phyloP scores from a whole-genome alignment of 73 alveolate species.

The Breviolum minutum region DNA sequence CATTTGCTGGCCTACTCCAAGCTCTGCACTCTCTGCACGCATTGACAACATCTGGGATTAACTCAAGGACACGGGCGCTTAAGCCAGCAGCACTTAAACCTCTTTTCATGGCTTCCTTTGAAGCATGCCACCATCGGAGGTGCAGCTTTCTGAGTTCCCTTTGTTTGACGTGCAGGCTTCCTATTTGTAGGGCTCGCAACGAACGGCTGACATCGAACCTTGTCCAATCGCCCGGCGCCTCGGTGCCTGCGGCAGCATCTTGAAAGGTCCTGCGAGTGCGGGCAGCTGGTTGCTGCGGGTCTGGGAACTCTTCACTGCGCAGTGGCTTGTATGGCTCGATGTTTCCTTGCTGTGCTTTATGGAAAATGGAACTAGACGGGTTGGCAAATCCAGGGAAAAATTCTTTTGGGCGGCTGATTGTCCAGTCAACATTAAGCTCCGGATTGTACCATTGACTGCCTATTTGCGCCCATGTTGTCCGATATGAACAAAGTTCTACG shows the following conservation, averaged over 20 bases:
- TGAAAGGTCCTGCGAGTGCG: neutral
- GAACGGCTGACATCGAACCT: neutral
- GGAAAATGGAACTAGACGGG: neutral
- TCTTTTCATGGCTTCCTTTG: neutral
- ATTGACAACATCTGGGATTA: neutral
- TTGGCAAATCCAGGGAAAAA: neutral
- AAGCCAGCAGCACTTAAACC: slow-evolving; percentile 3
- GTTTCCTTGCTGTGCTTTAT: neutral
- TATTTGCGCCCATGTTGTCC: neutral
- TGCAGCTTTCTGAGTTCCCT: slow-evolving; percentile 23
- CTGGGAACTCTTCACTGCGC: neutral
- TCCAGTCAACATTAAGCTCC: neutral
- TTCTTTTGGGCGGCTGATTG: too few species aligned
- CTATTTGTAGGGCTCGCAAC: neutral
- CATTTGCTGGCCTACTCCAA: slow-evolving; percentile 10
- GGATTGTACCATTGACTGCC: neutral
- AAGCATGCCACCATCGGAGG: slow-evolving; percentile 44
- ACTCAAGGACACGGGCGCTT: neutral
- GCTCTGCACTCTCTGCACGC: slow-evolving; percentile 16
- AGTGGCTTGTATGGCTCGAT: neutral
- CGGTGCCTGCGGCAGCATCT: neutral
- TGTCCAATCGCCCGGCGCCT: slow-evolving; percentile 26
- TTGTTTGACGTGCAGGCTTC: neutral
- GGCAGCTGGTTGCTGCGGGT: neutral
- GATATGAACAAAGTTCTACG: neutral